phyloP scores from a whole-genome alignment of 495 filamentous ascomycete species.

The Penicillium simplicissimum region DNA sequence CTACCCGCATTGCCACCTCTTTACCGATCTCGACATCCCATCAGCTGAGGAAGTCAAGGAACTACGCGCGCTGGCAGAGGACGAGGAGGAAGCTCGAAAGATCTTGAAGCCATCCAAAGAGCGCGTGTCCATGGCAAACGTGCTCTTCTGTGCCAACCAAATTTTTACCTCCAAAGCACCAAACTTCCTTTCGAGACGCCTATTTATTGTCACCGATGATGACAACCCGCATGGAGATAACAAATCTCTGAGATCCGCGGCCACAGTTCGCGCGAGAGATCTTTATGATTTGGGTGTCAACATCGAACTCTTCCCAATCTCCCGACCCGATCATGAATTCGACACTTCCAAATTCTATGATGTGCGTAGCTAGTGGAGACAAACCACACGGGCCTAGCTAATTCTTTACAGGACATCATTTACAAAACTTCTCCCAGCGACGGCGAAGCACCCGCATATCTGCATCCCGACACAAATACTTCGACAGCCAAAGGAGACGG shows the following conservation, averaged over 20 bases:
- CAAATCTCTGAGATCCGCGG: conserved; percentile 68
- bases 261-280: conserved; percentile 88
- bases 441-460: conserved; percentile 64
- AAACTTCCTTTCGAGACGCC: conserved; percentile 85
- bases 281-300: conserved; percentile 90
- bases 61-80: conserved; percentile 72
- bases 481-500: conserved; percentile 64
- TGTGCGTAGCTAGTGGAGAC: conserved; percentile 45
- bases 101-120: conserved; percentile 70
- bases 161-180: conserved; percentile 94
- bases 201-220: conserved; percentile 96
- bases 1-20: conserved; percentile 91
- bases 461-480: conserved; percentile 49
- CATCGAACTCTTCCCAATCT: conserved; percentile 94
- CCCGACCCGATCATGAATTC: conserved; percentile 70
- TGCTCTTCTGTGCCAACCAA: conserved; percentile 93
- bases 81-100: conserved; percentile 61
- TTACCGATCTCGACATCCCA: conserved; percentile 86
- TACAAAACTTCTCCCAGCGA: conserved; percentile 63
- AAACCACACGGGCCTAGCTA: conserved; percentile 2
- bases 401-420: conserved; percentile 67
- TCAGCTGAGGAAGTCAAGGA: conserved; percentile 82
- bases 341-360: conserved; percentile 90
- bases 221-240: conserved; percentile 80
- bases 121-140: conserved; percentile 78